A percentile compares a stretch with the other conserved stretches of the same genome.
phyloP scores from a whole-genome alignment of 352 stramenopile species.

The Thalassiosira exigua region DNA sequence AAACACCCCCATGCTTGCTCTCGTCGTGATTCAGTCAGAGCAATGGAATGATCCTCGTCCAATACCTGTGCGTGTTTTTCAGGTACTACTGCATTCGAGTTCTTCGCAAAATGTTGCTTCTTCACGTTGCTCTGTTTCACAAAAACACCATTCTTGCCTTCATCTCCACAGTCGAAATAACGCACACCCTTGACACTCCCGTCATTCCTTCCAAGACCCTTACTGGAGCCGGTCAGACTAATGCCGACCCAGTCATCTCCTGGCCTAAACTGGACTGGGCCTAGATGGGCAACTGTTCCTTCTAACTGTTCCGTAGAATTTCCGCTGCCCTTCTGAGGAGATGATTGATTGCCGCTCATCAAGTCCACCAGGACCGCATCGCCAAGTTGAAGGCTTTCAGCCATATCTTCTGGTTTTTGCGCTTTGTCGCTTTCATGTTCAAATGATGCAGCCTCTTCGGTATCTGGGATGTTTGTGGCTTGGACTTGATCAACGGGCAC shows the following conservation, averaged over 20 bases:
- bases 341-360: neutral
- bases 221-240: constrained; percentile 69
- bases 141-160: constrained; percentile 54
- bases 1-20: constrained; percentile 8
- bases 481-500: neutral
- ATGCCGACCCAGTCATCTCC: constrained; percentile 80
- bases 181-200: constrained; percentile 66
- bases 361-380: constrained; percentile 37
- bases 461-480: neutral
- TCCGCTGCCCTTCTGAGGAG: neutral
- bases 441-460: neutral
- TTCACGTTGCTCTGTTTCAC: constrained; percentile 39
- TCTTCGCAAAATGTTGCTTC: constrained; percentile 53
- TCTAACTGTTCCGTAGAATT: constrained; percentile 43
- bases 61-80: constrained; percentile 64
- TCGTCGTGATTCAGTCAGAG: neutral
- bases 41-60: constrained; percentile 23
- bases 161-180: constrained; percentile 80
- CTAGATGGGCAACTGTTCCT: constrained; percentile 75
- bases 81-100: constrained; percentile 74
- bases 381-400: constrained; percentile 17
- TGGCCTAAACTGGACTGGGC: constrained; percentile 71
- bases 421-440: too few species aligned
- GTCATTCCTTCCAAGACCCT: constrained; percentile 78
- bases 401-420: constrained; percentile 11